These are phyloP conservation scores for Monilinia polystroma DNA, from an alignment of 2,329 filamentous ascomycete species.

Conservation along the genomic window DNA sequence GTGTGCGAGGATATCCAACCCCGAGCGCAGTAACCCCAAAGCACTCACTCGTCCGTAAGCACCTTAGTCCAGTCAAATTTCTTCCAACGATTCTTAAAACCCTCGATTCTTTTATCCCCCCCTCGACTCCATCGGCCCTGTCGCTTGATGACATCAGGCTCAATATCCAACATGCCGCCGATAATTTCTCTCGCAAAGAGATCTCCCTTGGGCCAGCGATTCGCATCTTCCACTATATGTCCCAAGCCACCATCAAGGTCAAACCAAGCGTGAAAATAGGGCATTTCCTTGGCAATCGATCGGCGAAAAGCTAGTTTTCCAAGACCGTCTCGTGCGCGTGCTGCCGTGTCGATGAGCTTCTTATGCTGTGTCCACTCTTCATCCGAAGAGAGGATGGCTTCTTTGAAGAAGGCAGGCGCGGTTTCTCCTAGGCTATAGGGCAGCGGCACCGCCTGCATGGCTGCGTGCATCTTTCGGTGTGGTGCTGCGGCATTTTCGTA, in stretches of 20 bases:
- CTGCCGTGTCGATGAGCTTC: constrained; percentile 86
- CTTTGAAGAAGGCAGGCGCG: constrained; percentile 90
- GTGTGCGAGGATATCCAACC: background rate
- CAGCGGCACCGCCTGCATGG: constrained; percentile 81
- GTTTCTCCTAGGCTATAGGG: constrained; percentile 89
- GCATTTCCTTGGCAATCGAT: constrained; percentile 89
- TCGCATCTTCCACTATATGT: constrained; percentile 84
- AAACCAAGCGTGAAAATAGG: constrained; percentile 98
- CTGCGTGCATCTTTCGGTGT: constrained; percentile 75
- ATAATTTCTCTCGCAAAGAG: constrained; percentile 89
- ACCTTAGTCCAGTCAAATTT: constrained; percentile 71
- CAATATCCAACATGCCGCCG: constrained; percentile 85
- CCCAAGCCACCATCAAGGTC: constrained; percentile 86
- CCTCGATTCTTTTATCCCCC: constrained; percentile 62
- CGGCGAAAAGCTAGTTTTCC: constrained; percentile 81
- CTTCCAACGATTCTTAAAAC: constrained; percentile 77
- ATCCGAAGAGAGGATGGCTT: constrained; percentile 84
- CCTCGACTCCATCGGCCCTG: constrained; percentile 78
- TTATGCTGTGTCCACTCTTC: constrained; percentile 96
- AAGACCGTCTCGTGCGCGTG: constrained; percentile 62
- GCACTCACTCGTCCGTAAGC: constrained; percentile 41
- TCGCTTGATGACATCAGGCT: constrained; percentile 79
- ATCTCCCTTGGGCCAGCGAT: constrained; percentile 85
- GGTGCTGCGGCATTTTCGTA: constrained; percentile 94
- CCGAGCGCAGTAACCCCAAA: no score